Percentiles rank a stretch among this genome's conserved stretches.
Conservation (phyloP, 208 protist species). For the Leishmania lainsoni region DNA sequence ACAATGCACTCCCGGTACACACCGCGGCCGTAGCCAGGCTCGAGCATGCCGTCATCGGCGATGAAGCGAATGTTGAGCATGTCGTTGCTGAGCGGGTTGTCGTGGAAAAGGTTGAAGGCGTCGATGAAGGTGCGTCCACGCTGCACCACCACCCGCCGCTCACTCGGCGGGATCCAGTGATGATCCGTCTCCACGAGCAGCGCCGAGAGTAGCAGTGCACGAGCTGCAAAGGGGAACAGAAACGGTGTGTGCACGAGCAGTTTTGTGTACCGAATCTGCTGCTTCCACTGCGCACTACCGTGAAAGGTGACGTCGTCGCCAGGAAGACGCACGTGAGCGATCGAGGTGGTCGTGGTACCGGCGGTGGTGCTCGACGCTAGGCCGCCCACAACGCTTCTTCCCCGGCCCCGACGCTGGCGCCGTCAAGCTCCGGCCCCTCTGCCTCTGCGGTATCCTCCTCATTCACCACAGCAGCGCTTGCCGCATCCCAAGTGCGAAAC, state of each 20-base stretch:
- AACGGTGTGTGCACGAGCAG: constrained; percentile 77
- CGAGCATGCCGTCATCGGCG: constrained; percentile 42
- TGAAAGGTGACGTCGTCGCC: constrained; percentile 51
- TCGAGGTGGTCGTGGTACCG: background rate
- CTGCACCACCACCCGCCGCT: constrained; percentile 36
- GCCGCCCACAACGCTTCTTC: background rate
- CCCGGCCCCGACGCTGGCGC: background rate
- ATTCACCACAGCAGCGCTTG: constrained; percentile 24
- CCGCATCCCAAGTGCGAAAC: constrained; percentile 35
- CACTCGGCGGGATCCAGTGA: constrained; percentile 17
- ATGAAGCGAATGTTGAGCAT: constrained; percentile 70
- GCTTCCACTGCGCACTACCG: constrained; percentile 49
- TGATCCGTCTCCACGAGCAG: constrained; percentile 45
- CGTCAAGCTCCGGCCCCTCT: background rate
- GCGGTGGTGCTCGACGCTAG: background rate
- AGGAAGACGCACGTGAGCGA: constrained; percentile 21
- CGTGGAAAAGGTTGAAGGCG: constrained; percentile 68
- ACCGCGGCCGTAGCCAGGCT: constrained; percentile 91
- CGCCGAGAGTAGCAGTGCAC: constrained; percentile 61
- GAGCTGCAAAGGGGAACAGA: constrained; percentile 70
- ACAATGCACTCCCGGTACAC: constrained; percentile 93
- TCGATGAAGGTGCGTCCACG: constrained; percentile 85
- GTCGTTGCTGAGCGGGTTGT: constrained; percentile 43
- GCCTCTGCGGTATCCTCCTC: constrained; percentile 27
- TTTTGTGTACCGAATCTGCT: constrained; percentile 52